phyloP scores from a whole-genome alignment of 805 yeast genomes.

The Saturnispora dispora region DNA sequence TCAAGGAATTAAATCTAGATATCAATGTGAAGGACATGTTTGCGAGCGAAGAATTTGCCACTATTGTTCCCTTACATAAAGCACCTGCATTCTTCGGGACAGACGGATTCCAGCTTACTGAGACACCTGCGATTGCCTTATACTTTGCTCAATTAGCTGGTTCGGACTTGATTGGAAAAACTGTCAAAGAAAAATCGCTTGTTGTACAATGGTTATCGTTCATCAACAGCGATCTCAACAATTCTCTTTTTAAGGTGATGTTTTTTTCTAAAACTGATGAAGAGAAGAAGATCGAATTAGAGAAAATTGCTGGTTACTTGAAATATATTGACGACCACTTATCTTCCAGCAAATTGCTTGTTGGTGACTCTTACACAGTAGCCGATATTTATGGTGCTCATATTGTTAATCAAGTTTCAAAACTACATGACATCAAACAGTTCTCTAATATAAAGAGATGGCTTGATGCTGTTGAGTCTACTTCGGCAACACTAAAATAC shows the following conservation, averaged over 20 bases:
- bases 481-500: neutral
- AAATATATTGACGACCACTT: conserved; percentile 6
- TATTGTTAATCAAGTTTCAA: neutral
- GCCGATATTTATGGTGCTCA: conserved; percentile 7
- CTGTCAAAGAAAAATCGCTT: conserved; percentile 48
- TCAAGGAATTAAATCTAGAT: conserved; percentile 48
- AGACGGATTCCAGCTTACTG: conserved; percentile 57
- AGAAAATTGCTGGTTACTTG: neutral
- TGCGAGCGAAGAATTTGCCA: too few species aligned
- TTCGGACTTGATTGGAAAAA: conserved; percentile 45
- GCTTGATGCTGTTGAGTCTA: neutral
- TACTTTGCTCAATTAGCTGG: conserved; percentile 32
- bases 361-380: conserved; percentile 4
- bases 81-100: conserved; percentile 58
- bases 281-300: neutral
- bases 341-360: conserved; percentile 3
- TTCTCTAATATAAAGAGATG: conserved; percentile 3
- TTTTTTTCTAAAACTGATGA: conserved; percentile 7
- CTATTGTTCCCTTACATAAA: conserved; percentile 52
- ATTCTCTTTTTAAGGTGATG: neutral
- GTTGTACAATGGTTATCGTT: conserved; percentile 71
- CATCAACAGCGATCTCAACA: conserved; percentile 46
- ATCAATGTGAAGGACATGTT: conserved; percentile 34
- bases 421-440: neutral
- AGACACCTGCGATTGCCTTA: conserved; percentile 51